Evolutionary conservation across 495 filamentous ascomycete species (phyloP).

Genomic region (Aspergillus avenaceus): DNA sequence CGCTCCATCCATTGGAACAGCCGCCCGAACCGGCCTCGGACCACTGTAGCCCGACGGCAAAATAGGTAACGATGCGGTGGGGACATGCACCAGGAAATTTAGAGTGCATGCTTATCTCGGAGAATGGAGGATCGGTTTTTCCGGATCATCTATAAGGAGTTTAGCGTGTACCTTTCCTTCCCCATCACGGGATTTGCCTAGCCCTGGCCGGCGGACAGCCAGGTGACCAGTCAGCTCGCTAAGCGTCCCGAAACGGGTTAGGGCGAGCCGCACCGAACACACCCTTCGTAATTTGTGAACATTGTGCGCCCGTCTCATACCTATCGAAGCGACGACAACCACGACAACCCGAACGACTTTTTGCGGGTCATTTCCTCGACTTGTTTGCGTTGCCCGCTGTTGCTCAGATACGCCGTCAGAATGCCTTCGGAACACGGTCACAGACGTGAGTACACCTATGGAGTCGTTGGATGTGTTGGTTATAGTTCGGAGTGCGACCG

Average conservation of each 20-base stretch:
- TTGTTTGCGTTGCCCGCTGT: conserved; percentile 44
- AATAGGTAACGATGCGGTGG: conserved; percentile 11
- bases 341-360: conserved; percentile 48
- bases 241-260: conserved; percentile 38
- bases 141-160: conserved; percentile 8
- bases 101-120: conserved; percentile 12
- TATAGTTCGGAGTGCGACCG: conserved; percentile 7
- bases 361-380: conserved; percentile 48
- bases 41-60: conserved; percentile 35
- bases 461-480: conserved; percentile 12
- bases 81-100: conserved; percentile 4
- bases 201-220: conserved; percentile 20
- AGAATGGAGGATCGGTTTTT: conserved; percentile 14
- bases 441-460: conserved; percentile 62
- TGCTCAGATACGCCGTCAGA: conserved; percentile 52
- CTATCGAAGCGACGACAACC: conserved; percentile 49
- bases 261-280: conserved; percentile 36
- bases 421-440: conserved; percentile 83
- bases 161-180: conserved; percentile 7
- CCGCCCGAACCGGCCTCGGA: conserved; percentile 26
- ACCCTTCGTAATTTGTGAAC: conserved; percentile 37
- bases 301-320: conserved; percentile 33
- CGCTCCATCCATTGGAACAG: conserved; percentile 1
- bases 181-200: conserved; percentile 39
- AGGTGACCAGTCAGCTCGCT: conserved; percentile 24